phyloP scores from a whole-genome alignment of 345 rosid genomes.

The Linum lewisii region DNA sequence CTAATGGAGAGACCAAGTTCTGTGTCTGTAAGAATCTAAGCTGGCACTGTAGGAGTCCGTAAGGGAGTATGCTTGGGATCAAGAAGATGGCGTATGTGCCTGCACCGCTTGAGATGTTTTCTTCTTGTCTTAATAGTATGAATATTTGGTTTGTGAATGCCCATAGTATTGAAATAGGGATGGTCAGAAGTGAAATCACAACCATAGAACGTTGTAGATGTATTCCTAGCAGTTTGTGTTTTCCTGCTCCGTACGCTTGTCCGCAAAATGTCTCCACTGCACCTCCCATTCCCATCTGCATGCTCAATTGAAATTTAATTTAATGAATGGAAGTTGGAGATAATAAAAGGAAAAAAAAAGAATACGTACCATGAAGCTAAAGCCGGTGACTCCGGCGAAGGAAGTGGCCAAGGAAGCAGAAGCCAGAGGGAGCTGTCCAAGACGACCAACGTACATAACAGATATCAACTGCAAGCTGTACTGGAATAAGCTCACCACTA shows the following conservation, averaged over 20 bases:
- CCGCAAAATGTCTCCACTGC: constrained; percentile 31
- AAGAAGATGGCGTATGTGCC: constrained; percentile 23
- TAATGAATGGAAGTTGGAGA: background rate
- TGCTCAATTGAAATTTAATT: background rate
- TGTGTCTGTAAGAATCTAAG: constrained; percentile 28
- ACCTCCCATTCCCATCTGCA: constrained; percentile 32
- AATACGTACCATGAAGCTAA: background rate
- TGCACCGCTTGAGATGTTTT: constrained; percentile 13
- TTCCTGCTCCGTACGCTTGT: constrained; percentile 28
- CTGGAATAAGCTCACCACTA: background rate
- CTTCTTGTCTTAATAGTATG: constrained; percentile 15
- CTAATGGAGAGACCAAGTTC: constrained; percentile 16
- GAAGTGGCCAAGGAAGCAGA: background rate
- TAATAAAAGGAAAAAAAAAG: background rate
- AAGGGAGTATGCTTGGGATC: constrained; percentile 27
- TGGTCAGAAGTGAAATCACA: constrained; percentile 14
- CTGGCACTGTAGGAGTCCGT: constrained; percentile 28
- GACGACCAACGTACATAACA: background rate
- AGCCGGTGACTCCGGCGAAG: constrained; percentile 6
- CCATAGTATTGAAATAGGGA: constrained; percentile 26
- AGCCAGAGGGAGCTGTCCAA: background rate
- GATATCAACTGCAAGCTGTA: constrained; percentile 4
- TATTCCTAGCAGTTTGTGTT: constrained; percentile 26
- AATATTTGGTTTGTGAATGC: constrained; percentile 18
- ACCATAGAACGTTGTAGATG: constrained; percentile 30